phyloP scores from a whole-genome alignment of 1,139 yeast genomes.

The Scheffersomyces insectosa region DNA sequence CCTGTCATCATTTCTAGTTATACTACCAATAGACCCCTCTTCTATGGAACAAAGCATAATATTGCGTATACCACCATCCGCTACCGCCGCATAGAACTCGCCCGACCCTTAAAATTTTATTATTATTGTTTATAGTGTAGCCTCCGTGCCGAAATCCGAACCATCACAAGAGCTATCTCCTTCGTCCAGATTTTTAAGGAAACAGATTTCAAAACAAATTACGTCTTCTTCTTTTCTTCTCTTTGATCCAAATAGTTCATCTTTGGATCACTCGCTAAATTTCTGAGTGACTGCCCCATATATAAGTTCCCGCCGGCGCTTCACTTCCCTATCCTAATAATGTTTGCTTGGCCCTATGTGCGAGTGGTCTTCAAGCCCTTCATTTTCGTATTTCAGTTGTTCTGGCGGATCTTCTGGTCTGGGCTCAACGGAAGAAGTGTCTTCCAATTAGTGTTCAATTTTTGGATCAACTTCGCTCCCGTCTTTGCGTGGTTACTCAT shows the following conservation, averaged over 20 bases:
- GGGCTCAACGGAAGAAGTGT: slow-evolving; percentile 42
- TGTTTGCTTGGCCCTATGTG: not conserved
- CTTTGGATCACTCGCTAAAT: not conserved
- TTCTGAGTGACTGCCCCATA: not conserved
- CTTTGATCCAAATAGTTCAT: not conserved
- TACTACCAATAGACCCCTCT: too few relatives aligned
- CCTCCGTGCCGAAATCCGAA: too few relatives aligned
- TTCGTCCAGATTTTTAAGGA: not conserved
- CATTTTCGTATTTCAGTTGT: slow-evolving; percentile 18
- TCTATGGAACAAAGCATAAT: too few relatives aligned
- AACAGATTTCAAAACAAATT: not conserved
- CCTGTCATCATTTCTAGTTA: too few relatives aligned
- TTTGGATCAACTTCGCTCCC: slow-evolving; percentile 52
- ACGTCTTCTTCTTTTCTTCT: not conserved
- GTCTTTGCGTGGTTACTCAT: slow-evolving; percentile 57
- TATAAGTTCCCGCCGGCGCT: not conserved
- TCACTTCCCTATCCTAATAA: too few relatives aligned
- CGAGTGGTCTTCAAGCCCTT: slow-evolving; percentile 13
- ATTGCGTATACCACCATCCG: too few relatives aligned
- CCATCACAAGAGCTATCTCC: not conserved
- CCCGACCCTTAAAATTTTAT: too few relatives aligned
- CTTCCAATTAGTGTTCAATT: slow-evolving; percentile 40
- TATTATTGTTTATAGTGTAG: too few relatives aligned
- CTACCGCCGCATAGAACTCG: too few relatives aligned
- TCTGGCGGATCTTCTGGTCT: slow-evolving; percentile 24